A percentile compares a stretch with the other conserved stretches of the same genome.
These are phyloP conservation scores for Ogataea henricii DNA, from an alignment of 805 yeast genomes.

Conservation along the genomic window DNA sequence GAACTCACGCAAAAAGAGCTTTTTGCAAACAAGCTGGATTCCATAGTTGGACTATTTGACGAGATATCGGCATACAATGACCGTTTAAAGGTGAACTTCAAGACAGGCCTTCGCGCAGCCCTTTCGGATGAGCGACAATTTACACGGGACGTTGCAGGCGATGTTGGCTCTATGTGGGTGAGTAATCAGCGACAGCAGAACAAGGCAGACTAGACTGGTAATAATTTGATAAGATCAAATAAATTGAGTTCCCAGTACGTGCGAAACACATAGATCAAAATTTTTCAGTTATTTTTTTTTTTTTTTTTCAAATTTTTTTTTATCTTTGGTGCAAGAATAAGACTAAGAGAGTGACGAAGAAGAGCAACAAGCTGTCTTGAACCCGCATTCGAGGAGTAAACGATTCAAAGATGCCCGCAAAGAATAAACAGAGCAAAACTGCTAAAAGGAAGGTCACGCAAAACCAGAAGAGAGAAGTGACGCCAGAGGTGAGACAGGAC, in stretches of 20 bases:
- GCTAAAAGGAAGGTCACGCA: slow-evolving; percentile 57
- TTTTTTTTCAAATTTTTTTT: background rate
- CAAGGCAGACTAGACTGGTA: background rate
- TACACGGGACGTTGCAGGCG: background rate
- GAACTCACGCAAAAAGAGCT: slow-evolving; percentile 6
- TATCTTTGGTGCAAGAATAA: background rate
- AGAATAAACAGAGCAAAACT: slow-evolving; percentile 51
- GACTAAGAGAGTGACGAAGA: background rate
- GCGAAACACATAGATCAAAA: slow-evolving; percentile 5
- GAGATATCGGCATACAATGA: slow-evolving; percentile 13
- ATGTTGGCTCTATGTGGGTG: background rate
- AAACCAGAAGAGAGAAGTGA: slow-evolving; percentile 56
- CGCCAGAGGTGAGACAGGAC: slow-evolving; percentile 68
- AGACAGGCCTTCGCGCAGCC: slow-evolving; percentile 7
- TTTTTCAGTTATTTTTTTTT: background rate
- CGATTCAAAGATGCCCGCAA: slow-evolving; percentile 29
- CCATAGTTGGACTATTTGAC: slow-evolving; percentile 6
- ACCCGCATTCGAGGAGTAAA: background rate
- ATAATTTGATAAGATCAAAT: background rate
- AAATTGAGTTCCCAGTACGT: background rate
- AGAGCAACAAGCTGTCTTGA: no score
- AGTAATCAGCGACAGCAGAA: background rate
- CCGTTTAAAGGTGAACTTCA: slow-evolving; percentile 11
- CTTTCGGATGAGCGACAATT: background rate
- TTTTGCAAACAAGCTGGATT: slow-evolving; percentile 8